Base-by-base conservation (phyloP, 805 yeast species). In the Lachancea sp. region DNA sequence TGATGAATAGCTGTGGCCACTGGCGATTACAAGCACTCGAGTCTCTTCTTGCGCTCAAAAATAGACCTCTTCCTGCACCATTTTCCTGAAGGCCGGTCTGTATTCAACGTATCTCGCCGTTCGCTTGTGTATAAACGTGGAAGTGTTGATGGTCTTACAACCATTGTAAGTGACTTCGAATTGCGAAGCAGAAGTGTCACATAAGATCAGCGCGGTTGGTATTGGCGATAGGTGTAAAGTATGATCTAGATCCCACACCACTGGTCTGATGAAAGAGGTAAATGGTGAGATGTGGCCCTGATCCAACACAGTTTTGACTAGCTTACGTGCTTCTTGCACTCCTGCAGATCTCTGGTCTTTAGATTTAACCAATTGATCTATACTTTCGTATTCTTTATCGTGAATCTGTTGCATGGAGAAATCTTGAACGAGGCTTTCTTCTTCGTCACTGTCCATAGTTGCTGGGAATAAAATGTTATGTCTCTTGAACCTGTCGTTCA, bases 261-360 rank as follows among this genome's bases (percentile, higher is more conserved):
- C 70, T 0, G 95, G 85, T 49, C 86, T 74, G 22, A 77, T 66
- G 18, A 70, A 64, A 16, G 70, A 63, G 2, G 79, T 67, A 57
- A 90, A 88, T 11, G 99, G 99, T 27, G 93, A 84, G 38, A 93
- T 62, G 57, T 79, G 84, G 0, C 93, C 93, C 65, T 93, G 99
- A 57, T 87, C 95, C 11, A 93, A 63, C 0, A 93, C 49, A 0
- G 97, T 89, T 51, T 85, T 82, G 15, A 84, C 86, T 2, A 89
- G 64, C 56, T 82, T 82, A 50, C 87, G 72, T 0, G 88, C 78
- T 59, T 82, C 85, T 35, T 67, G 65, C 2, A 76, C 62, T 41
- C 76, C 77, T 4, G 77, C 61, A 7, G 44, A 26, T 22, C 69
- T 53, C 26, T 66, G 62, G 42, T 68, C 67, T n/a, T 59, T 46